Conservation (phyloP, 2,329 filamentous ascomycete genomes). For the Amesomyces nigricolor region DNA sequence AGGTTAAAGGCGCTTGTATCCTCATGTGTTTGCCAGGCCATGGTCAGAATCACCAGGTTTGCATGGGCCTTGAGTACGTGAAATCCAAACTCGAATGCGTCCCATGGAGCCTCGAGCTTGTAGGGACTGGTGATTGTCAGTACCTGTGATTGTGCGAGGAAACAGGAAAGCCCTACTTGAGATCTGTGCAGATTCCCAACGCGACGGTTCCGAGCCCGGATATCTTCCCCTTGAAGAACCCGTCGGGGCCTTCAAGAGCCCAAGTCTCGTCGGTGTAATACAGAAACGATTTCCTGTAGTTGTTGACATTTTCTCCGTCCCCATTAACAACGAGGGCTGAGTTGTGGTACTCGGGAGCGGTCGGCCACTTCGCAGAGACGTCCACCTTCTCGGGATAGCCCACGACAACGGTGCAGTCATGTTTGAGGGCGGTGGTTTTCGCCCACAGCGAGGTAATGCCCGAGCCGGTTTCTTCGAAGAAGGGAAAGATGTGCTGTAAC, state of each 20-base stretch:
- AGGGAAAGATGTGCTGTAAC: slow-evolving; percentile 60
- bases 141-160: neutral
- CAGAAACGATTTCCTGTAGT: slow-evolving; percentile 56
- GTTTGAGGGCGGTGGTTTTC: slow-evolving; percentile 56
- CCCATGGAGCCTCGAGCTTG: slow-evolving; percentile 46
- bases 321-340: slow-evolving; percentile 48
- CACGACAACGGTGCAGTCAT: slow-evolving; percentile 61
- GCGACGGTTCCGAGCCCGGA: slow-evolving; percentile 46
- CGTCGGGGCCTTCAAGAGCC: slow-evolving; percentile 49
- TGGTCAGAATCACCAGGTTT: slow-evolving; percentile 62
- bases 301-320: slow-evolving; percentile 55
- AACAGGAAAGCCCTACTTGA: slow-evolving; percentile 47
- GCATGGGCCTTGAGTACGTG: slow-evolving; percentile 53
- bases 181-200: slow-evolving; percentile 60
- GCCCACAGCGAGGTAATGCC: slow-evolving; percentile 71
- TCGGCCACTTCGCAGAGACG: slow-evolving; percentile 43
- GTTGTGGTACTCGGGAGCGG: slow-evolving; percentile 51
- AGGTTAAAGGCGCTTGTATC: slow-evolving; percentile 42
- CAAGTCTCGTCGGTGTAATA: slow-evolving; percentile 58
- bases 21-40: slow-evolving; percentile 69
- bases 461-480: slow-evolving; percentile 58
- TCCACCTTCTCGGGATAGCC: slow-evolving; percentile 71
- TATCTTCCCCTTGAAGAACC: slow-evolving; percentile 45
- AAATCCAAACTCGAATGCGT: slow-evolving; percentile 46
- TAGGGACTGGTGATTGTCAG: slow-evolving; percentile 38